Conservation (phyloP, 2,329 filamentous ascomycete genomes). For the Talaromyces albobiverticillius region DNA sequence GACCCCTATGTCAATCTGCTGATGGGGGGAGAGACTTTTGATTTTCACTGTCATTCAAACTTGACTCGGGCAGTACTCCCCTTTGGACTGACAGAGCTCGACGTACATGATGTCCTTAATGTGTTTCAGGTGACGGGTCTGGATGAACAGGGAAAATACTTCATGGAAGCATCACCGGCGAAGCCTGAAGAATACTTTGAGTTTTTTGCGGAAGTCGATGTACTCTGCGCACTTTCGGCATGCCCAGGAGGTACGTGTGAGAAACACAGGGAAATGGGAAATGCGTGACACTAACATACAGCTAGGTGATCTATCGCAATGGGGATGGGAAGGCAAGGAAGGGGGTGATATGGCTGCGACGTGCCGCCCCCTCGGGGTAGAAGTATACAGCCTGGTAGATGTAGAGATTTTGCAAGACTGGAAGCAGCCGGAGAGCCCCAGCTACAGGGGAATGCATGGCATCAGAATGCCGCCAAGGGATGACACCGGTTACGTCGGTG, state of each 20-base stretch:
- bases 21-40: conserved; percentile 67
- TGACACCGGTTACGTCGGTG: conserved; percentile 13
- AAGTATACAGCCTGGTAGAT: conserved; percentile 65
- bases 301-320: conserved; percentile 71
- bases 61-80: conserved; percentile 69
- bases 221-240: conserved; percentile 64
- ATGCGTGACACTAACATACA: no score
- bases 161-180: conserved; percentile 59
- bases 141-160: conserved; percentile 69
- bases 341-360: conserved; percentile 58
- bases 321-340: conserved; percentile 68
- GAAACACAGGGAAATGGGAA: no score
- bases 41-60: conserved; percentile 84
- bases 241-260: conserved; percentile 63
- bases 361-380: conserved; percentile 70
- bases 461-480: conserved; percentile 50
- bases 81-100: conserved; percentile 65
- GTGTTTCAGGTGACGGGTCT: conserved; percentile 82
- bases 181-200: conserved; percentile 59
- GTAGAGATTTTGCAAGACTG: conserved; percentile 57
- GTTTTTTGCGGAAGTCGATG: conserved; percentile 76
- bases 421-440: conserved; percentile 57
- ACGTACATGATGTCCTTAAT: conserved; percentile 83
- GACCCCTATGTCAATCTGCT: conserved; percentile 79
- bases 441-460: conserved; percentile 66